These are phyloP conservation scores for Suillus clintonianus DNA, from an alignment of 768 basidiomycete genomes.

Conservation along the genomic window DNA sequence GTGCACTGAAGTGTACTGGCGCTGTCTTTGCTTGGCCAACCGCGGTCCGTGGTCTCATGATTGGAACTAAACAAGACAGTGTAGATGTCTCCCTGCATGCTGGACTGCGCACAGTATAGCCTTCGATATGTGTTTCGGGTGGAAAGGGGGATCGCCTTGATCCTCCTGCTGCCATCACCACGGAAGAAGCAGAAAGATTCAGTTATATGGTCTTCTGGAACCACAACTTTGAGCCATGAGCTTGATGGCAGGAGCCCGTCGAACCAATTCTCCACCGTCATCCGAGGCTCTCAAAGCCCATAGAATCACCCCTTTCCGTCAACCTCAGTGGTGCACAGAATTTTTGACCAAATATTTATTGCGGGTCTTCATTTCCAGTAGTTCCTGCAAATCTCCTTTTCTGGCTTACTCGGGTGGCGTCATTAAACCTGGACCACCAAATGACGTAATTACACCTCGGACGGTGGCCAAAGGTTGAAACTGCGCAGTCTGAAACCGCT, in stretches of 20 bases:
- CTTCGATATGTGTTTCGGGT: not conserved
- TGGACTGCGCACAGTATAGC: not conserved
- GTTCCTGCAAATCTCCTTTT: not conserved
- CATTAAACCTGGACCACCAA: not conserved
- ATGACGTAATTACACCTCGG: not conserved
- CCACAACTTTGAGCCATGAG: conserved; percentile 39
- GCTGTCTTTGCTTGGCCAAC: not conserved
- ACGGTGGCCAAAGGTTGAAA: not conserved
- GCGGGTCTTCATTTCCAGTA: not conserved
- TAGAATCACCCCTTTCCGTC: conserved; percentile 68
- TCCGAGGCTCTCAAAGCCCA: conserved; percentile 48
- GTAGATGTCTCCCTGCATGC: not conserved
- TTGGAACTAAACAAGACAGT: not conserved
- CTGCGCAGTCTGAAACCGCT: not conserved
- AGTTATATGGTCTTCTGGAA: conserved; percentile 37
- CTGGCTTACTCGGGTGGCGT: not conserved
- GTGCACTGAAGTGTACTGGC: not conserved
- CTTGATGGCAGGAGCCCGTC: conserved; percentile 45
- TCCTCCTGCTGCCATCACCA: conserved; percentile 63
- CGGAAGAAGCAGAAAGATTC: conserved; percentile 40
- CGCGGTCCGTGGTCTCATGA: too few species aligned
- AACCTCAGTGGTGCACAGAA: conserved; percentile 38
- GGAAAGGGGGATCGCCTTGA: not conserved
- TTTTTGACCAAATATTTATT: not conserved
- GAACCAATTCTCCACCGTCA: conserved; percentile 57